These are phyloP conservation scores for Suhomyces xylopsoci DNA, from an alignment of 805 yeast species.

Conservation along the genomic window DNA sequence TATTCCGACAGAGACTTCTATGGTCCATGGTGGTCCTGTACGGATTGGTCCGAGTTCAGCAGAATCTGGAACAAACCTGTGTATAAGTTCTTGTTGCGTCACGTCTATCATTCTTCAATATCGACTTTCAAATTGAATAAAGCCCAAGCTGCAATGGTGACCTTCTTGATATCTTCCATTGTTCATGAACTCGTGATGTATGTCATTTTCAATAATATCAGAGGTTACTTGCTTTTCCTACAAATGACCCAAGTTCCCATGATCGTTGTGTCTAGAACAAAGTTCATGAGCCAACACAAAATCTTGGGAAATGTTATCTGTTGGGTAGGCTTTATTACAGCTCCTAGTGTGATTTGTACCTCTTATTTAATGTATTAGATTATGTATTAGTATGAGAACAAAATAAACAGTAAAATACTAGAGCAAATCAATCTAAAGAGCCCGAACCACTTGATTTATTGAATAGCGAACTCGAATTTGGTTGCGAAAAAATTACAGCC, in stretches of 20 bases:
- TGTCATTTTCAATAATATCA: slow-evolving; percentile 70
- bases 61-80: slow-evolving; percentile 95
- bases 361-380: slow-evolving; percentile 56
- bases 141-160: slow-evolving; percentile 66
- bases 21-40: slow-evolving; percentile 97
- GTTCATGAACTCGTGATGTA: slow-evolving; percentile 94
- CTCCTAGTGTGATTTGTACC: slow-evolving; percentile 86
- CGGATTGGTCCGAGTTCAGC: slow-evolving; percentile 90
- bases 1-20: slow-evolving; percentile 93
- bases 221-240: slow-evolving; percentile 75
- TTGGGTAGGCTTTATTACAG: slow-evolving; percentile 88
- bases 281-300: slow-evolving; percentile 51
- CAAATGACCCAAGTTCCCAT: slow-evolving; percentile 91
- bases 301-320: slow-evolving; percentile 77
- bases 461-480: too few relatives aligned
- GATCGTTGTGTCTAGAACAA: slow-evolving; percentile 59
- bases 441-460: too few relatives aligned
- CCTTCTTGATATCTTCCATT: slow-evolving; percentile 74
- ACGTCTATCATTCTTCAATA: slow-evolving; percentile 89
- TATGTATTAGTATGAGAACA: not conserved
- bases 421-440: too few relatives aligned
- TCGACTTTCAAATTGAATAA: slow-evolving; percentile 68
- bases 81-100: slow-evolving; percentile 82
- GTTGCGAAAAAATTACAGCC: too few relatives aligned
- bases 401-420: too few relatives aligned